Evolutionary conservation across 2,329 filamentous ascomycete genomes (phyloP).

Genomic region (Alternaria atra): DNA sequence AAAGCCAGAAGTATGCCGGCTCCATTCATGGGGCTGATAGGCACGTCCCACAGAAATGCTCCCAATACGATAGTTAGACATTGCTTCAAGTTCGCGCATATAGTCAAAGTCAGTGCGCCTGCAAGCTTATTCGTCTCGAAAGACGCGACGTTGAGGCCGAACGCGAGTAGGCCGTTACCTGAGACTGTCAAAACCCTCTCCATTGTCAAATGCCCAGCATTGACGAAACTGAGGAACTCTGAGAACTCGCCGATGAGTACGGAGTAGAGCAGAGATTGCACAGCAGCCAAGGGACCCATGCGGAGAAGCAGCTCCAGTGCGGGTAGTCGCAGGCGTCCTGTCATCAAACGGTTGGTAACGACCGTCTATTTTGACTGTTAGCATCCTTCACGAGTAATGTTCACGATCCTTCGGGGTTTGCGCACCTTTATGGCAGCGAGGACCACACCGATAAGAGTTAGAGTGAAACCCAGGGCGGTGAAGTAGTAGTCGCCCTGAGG

Average conservation of each 20-base stretch:
- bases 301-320: slow-evolving; percentile 8
- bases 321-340: slow-evolving; percentile 6
- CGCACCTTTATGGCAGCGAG: slow-evolving; percentile 9
- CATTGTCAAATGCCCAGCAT: not conserved
- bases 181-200: not conserved
- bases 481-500: slow-evolving; percentile 9
- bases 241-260: slow-evolving; percentile 9
- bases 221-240: slow-evolving; percentile 3
- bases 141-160: slow-evolving; percentile 4
- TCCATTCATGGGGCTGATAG: slow-evolving; percentile 7
- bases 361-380: slow-evolving; percentile 4
- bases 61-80: slow-evolving; percentile 7
- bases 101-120: slow-evolving; percentile 9
- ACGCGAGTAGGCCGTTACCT: slow-evolving; percentile 6
- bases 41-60: slow-evolving; percentile 8
- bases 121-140: slow-evolving; percentile 11
- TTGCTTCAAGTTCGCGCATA: slow-evolving; percentile 10
- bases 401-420: not conserved
- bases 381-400: not conserved
- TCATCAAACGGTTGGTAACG: slow-evolving; percentile 11
- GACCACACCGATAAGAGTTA: slow-evolving; percentile 7
- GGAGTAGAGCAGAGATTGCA: slow-evolving; percentile 10
- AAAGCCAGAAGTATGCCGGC: slow-evolving; percentile 8
- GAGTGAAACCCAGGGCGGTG: slow-evolving; percentile 2
- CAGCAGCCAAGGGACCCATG: slow-evolving; percentile 8